Base-by-base conservation (phyloP, 345 rosid species). In the Arabis alpina region DNA sequence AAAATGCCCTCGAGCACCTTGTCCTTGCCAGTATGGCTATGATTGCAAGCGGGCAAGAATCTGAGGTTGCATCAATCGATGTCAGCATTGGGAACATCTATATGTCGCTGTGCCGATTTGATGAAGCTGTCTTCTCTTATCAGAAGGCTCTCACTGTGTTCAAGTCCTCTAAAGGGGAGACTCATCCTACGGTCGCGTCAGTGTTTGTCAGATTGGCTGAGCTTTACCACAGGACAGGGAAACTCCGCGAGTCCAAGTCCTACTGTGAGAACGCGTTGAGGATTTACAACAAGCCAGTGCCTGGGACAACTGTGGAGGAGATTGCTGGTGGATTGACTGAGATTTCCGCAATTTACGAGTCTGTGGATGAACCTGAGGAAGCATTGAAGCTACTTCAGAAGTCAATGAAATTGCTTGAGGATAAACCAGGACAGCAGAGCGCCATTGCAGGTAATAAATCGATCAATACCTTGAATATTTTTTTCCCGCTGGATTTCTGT, bases 11-110 rank as follows among this genome's bases (percentile, higher is more conserved):
- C 0, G 99, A 95, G 82, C 96, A 92, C 47, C 98, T 95, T 68
- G 99, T 95, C 47, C 93, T 95, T 40, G 94, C 99, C 27, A 95
- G 99, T 79, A 95, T 92, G 99, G 97, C 98, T 9, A 95, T 92
- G 99, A 88, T 90, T 63, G 96, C 99, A 0, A 88, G 82, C 42
- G 98, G 90, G 45, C 99, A 90, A 70, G 99, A 90, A 61, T 84
- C 76, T 1, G 99, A 91, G 80, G 98, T 94, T 64, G 99, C 98
- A 13, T 86, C 99, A 4, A 92, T 94, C 12, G 99, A 94, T 75
- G 91, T 91, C 67, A 88, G 99, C 85, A 86, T 94, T 66, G 99
- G 99, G 52, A 94, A 94, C 64, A 77, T 89, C 43, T 94, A 94
- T 77, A 83, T 88, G 91, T 80, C 93, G 2, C 84, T 94, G 10